Evolutionary conservation across 1,139 yeast genomes (phyloP), one percentile per base, ranked within the genome.

Genomic region (Hemisphaericaspora xylofermentans): DNA sequence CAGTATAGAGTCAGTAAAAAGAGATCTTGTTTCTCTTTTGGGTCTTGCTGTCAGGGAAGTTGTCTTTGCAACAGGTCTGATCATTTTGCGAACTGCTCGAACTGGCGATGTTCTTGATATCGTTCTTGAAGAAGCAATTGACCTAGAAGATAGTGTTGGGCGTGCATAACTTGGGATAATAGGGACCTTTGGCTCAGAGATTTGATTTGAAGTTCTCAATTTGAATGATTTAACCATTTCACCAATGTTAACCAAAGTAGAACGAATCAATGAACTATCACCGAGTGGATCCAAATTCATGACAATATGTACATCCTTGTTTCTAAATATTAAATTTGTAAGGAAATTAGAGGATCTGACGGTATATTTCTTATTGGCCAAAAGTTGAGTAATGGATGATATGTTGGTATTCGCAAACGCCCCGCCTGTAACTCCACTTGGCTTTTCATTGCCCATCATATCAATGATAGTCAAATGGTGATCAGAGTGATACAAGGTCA

Each of bases 361-460:
- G 24, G 34, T 24, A 26, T 24, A 28, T 17, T 30, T 34, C 12
- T 35, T 27, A 26, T 45, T 35, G 10, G 49, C 42, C 30, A 61
- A 50, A 24, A 58, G 43, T 41, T 61, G 66, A 17, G 66, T 60
- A 36, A 63, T 62, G 8, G 69, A 54, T 10, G 64, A 56, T 41
- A 60, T 58, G 41, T 54, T 62, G 41, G 54, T 45, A 44, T 62
- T 63, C 19, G 67, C 67, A 50, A 63, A 62, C 4, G 49, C 49
- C 41, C 58, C 60, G 12, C 37, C 35, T 17, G 31, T 16, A 4
- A 14, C 6, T n/a, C 33, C 13, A 6, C 34, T 12, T 9, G 31
- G 7, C 43, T 57, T 59, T 43, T 64, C 68, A 44, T 60, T 60
- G 2, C 67, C 68, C 65, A 63, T 59, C 40, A 63, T 49, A 36